Percentiles rank a stretch among this genome's conserved stretches.
Conservation (phyloP, 2,329 filamentous ascomycete genomes). For the Ophiostoma pallidulum region DNA sequence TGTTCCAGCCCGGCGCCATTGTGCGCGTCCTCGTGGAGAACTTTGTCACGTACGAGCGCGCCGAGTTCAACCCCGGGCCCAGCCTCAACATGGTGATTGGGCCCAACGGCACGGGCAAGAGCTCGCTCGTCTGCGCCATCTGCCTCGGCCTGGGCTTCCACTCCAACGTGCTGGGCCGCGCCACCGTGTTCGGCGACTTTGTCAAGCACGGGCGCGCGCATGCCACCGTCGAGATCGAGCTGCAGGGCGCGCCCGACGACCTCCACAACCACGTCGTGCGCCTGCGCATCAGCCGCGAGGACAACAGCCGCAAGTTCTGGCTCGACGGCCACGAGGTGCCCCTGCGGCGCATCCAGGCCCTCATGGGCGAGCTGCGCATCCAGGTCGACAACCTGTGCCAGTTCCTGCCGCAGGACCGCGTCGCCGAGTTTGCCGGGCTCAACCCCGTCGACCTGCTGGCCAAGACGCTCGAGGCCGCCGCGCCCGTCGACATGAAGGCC, state of each 20-base stretch:
- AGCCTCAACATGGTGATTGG: constrained; percentile 98
- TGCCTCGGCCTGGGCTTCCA: constrained; percentile 84
- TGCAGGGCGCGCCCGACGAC: constrained; percentile 53
- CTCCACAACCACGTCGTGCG: constrained; percentile 62
- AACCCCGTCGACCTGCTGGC: constrained; percentile 71
- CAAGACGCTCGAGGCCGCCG: constrained; percentile 82
- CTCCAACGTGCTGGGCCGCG: constrained; percentile 73
- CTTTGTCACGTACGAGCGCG: constrained; percentile 91
- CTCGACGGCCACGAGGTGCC: constrained; percentile 57
- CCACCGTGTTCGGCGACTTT: constrained; percentile 76
- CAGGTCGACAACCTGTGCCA: constrained; percentile 98
- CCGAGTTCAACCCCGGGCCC: constrained; percentile 84
- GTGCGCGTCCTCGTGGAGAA: constrained; percentile 76
- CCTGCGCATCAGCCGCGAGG: constrained; percentile 69
- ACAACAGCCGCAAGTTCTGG: constrained; percentile 71
- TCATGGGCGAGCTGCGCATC: constrained; percentile 68
- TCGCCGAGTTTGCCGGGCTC: constrained; percentile 84
- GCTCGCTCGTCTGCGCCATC: constrained; percentile 92
- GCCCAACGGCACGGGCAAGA: constrained; percentile 97
- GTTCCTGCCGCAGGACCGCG: constrained; percentile 91
- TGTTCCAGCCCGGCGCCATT: constrained; percentile 70
- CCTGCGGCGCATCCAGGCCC: constrained; percentile 54
- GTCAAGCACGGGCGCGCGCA: constrained; percentile 78
- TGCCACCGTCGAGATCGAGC: constrained; percentile 83
- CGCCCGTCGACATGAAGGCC: constrained; percentile 66